phyloP scores from a whole-genome alignment of 2,329 filamentous ascomycete genomes.

The Nectriaceae sp. region DNA sequence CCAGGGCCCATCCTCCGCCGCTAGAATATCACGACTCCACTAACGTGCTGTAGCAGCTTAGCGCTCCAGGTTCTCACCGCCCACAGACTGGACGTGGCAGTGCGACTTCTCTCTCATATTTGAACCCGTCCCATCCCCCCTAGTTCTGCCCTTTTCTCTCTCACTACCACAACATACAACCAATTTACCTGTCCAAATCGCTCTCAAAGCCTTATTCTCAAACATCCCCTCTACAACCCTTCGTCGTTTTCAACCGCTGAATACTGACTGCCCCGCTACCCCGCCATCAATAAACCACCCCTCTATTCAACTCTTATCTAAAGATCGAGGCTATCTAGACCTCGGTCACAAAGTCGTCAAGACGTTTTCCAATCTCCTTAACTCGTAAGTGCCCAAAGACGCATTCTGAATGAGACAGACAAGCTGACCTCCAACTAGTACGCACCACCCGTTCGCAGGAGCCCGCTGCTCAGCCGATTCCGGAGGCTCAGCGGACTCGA shows the following conservation, averaged over 20 bases:
- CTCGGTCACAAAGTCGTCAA: conserved; percentile 73
- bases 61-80: conserved; percentile 14
- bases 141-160: conserved; percentile 9
- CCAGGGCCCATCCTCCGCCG: neutral
- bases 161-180: conserved; percentile 12
- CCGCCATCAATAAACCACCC: conserved; percentile 23
- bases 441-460: conserved; percentile 95
- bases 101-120: conserved; percentile 21
- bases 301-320: conserved; percentile 24
- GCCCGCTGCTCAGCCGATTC: conserved; percentile 89
- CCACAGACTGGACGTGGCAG: neutral
- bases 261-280: conserved; percentile 25
- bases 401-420: no score
- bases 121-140: conserved; percentile 21
- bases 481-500: conserved; percentile 76
- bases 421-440: conserved; percentile 56
- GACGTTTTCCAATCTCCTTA: conserved; percentile 98
- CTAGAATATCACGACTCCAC: neutral
- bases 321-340: conserved; percentile 52
- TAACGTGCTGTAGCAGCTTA: neutral
- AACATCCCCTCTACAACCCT: conserved; percentile 9
- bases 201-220: neutral
- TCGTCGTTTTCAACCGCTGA: conserved; percentile 10
- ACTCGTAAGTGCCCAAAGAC: conserved; percentile 87
- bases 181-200: neutral